Base-by-base conservation (phyloP, 1,284 basidiomycete genomes). In the Meripilus lineatus region DNA sequence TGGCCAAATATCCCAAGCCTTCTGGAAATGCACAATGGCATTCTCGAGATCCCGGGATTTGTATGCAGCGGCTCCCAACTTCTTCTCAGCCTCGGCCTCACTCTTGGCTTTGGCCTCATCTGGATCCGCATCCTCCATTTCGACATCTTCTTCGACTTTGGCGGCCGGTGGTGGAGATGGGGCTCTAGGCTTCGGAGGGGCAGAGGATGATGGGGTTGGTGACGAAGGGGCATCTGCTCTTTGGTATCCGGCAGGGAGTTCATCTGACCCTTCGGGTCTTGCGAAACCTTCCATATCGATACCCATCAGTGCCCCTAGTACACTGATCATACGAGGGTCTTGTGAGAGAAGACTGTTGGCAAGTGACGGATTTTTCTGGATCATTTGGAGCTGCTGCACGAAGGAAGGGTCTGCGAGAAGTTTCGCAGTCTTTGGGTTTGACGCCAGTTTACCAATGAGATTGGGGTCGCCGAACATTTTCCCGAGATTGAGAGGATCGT, bases 281-380 rank as follows among this genome's bases (percentile, higher is more conserved):
- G 82, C 75, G 65, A 90, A 90, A 40, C 87, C 92, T 64, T 91
- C 84, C 63, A 98, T 79, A 65, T 98, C 93, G 54, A 98, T 79
- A 38, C 93, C 93, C 89, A 97, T 93, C 48, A 93, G 75, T 8
- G 84, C 94, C 50, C 94, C 94, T 48, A 97, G 75, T 17, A 93
- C 93, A 57, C 88, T 83, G 66, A 97, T 89, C 90, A 96, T 95
- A 48, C 94, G 79, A 28, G 93, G 83, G 66, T 98, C 93, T 40
- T 54, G 79, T 70, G 56, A 89, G 67, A 54, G 74, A 67, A 60
- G 50, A 47, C 38, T 50, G 42, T 78, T 70, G 14, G 79, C 82
- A 38, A 86, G 63, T 41, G 58, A 62, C 20, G 85, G 84, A 53
- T 86, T 80, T 57, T 74, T 67, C 59, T 87, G 80, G 47, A 83